Evolutionary conservation across 208 protist genomes (phyloP).

Genomic region (Kentomonas sorsogonicus): DNA sequence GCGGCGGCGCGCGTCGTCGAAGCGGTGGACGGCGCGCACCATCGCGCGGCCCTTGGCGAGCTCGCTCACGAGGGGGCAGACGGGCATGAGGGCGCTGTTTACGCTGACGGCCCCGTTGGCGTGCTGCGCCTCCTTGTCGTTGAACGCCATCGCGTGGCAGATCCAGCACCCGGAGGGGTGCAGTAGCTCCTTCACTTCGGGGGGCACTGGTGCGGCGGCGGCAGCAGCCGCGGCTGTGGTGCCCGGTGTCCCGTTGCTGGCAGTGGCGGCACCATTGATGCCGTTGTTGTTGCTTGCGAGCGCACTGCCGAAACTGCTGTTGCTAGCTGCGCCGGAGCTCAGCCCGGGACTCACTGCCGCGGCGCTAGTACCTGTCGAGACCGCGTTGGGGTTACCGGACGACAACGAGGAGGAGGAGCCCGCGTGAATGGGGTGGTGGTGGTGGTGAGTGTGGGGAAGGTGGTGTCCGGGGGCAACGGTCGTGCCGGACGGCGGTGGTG

Average conservation of each 20-base stretch:
- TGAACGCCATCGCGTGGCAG: conserved; percentile 72
- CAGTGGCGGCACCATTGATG: neutral
- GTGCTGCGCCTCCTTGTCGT: conserved; percentile 54
- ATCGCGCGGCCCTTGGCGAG: conserved; percentile 61
- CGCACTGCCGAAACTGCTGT: no score
- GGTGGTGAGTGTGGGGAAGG: no score
- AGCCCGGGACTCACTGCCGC: no score
- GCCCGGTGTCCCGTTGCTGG: neutral
- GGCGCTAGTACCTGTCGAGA: no score
- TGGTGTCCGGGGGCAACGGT: no score
- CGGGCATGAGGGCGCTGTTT: conserved; percentile 48
- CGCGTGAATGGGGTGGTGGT: no score
- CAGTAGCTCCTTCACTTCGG: no score
- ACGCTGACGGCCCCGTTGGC: conserved; percentile 80
- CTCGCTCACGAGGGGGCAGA: conserved; percentile 69
- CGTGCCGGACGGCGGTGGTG: no score
- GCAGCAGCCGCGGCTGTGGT: neutral
- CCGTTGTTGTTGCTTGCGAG: no score
- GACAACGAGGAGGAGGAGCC: no score
- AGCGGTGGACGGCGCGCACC: conserved; percentile 44
- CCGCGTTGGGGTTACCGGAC: no score
- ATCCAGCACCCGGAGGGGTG: conserved; percentile 70
- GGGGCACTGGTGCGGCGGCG: neutral
- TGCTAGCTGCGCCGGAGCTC: no score
- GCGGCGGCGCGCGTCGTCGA: conserved; percentile 51